Conservation (phyloP, 768 basidiomycete species). For the Pulveroboletus frians region DNA sequence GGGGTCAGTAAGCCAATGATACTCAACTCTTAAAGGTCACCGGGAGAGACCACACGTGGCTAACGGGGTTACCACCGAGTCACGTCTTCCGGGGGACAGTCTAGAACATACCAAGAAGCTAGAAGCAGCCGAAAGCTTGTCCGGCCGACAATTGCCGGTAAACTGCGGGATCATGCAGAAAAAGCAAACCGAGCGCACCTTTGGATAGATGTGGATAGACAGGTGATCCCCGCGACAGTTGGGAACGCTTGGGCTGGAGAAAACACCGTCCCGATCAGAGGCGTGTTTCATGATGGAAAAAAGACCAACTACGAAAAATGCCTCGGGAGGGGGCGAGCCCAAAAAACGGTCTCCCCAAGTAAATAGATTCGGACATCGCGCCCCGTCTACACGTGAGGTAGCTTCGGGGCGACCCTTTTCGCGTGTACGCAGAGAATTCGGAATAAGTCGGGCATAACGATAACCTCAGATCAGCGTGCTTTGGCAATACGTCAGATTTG, state of each 20-base stretch:
- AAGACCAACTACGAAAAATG: background rate
- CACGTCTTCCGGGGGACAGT: background rate
- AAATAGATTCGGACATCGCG: slow-evolving; percentile 2
- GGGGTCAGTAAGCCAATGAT: background rate
- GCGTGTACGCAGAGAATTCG: background rate
- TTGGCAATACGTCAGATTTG: background rate
- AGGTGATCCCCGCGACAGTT: too few species aligned
- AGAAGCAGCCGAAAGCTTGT: background rate
- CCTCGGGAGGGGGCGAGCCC: too few species aligned
- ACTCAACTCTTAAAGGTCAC: slow-evolving; percentile 4
- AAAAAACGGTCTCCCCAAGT: background rate
- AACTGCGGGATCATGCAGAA: background rate
- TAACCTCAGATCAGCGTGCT: background rate
- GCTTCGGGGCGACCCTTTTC: background rate
- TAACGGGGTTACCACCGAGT: background rate
- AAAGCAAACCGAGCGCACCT: background rate
- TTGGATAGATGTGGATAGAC: too few species aligned
- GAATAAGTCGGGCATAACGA: background rate
- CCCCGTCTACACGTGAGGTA: background rate
- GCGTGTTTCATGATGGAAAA: background rate
- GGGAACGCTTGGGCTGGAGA: background rate
- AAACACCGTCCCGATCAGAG: background rate
- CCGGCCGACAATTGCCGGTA: slow-evolving; percentile 12
- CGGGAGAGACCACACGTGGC: background rate
- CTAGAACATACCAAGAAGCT: background rate